Conservation (phyloP, 371 early-diverging fungal genomes). For the Gilbertella persicaria region DNA sequence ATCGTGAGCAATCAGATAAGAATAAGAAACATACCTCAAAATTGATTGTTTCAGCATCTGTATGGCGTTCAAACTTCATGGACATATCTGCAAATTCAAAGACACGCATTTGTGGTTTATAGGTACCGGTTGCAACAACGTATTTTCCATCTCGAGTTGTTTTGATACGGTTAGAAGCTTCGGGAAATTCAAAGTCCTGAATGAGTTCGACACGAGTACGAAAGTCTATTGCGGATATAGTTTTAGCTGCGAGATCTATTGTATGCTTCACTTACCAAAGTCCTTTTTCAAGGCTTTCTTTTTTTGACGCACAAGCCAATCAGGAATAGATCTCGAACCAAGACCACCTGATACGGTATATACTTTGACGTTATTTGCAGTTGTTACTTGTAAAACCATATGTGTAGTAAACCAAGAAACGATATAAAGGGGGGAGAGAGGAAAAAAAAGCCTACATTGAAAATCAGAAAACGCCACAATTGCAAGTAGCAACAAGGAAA, state of each 20-base stretch:
- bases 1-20: too few species aligned
- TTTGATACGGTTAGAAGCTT: slow-evolving; percentile 87
- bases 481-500: slow-evolving; percentile 10
- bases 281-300: slow-evolving; percentile 87
- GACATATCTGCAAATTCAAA: slow-evolving; percentile 92
- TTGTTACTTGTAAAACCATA: slow-evolving; percentile 79
- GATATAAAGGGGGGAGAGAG: neutral
- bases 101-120: slow-evolving; percentile 97
- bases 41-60: slow-evolving; percentile 91
- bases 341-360: slow-evolving; percentile 90
- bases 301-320: slow-evolving; percentile 90
- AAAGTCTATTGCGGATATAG: slow-evolving; percentile 61
- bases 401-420: neutral
- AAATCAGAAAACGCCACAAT: slow-evolving; percentile 2
- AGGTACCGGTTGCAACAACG: slow-evolving; percentile 95
- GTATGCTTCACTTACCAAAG: slow-evolving; percentile 57
- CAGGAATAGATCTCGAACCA: slow-evolving; percentile 85
- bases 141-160: slow-evolving; percentile 86
- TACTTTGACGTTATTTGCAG: slow-evolving; percentile 87
- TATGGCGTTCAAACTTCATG: slow-evolving; percentile 98
- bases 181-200: slow-evolving; percentile 98
- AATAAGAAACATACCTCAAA: too few species aligned
- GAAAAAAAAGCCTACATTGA: slow-evolving; percentile 1
- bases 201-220: slow-evolving; percentile 89
- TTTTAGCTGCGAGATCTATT: neutral